Base-by-base conservation (phyloP, 2,329 filamentous ascomycete genomes). In the Xylariaceae sp. region DNA sequence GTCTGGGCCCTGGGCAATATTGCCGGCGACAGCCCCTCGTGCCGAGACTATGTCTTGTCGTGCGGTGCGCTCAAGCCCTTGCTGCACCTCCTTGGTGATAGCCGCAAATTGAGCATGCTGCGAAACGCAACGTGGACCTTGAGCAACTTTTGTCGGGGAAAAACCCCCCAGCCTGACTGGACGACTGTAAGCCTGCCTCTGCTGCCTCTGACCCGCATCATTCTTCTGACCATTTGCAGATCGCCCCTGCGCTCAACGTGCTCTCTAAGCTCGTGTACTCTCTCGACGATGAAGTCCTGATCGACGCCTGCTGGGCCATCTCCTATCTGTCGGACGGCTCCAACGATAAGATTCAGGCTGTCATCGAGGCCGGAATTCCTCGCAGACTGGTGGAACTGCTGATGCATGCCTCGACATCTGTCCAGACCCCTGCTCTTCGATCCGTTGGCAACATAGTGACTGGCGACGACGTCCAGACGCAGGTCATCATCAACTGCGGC, bases 61-160 rank as follows among this genome's bases (percentile, higher is more conserved):
- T 87, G 85, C 47, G 89, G 89, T 53, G 92, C 92, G 43, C 77
- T 98, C 33, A 87, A 87, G 61, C 92, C 92, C 33, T 75, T 98
- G 37, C 77, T 98, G 37, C 77, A 78, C 55, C 76, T 98, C 28
- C 79, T 98, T 37, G 90, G 90, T 35, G 92, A 98, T 63, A 95
- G 92, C 69, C 88, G 92, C 56, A 98, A 98, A 74, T 72, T 98
- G 38, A 96, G 89, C 75, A 98, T 98, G 92, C 80, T 98, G 33
- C 78, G 92, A 50, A 98, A 98, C 60, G 92, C 92, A 22, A 98
- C 92, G 16, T 98, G 92, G 92, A 98, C 92, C 28, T 70, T 98
- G 37, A 96, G 92, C 75, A 98, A 98, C 73, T 98, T 98, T 69
- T 98, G 92, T 70, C 87, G 92, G 72, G 92, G 92, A 66, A 98